Conservation (phyloP, 2,329 filamentous ascomycete species). For the Fusarium sp. region DNA sequence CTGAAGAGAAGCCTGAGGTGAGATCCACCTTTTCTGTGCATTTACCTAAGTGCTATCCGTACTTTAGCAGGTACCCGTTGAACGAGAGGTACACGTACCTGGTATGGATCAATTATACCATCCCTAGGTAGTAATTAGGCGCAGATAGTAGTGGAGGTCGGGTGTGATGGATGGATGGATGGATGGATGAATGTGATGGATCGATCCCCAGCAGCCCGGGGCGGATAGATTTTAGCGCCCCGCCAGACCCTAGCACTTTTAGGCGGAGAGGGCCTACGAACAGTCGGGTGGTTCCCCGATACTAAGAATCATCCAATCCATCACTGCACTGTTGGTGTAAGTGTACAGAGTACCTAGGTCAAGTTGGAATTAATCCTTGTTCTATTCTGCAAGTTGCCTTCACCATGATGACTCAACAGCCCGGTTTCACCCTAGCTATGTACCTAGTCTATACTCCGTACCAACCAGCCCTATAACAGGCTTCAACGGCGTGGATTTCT, state of each 20-base stretch:
- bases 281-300: neutral
- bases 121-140: neutral
- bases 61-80: neutral
- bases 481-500: neutral
- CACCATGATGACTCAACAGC: neutral
- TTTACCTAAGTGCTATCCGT: neutral
- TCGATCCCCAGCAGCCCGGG: conserved; percentile 12
- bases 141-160: neutral
- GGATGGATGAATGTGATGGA: conserved; percentile 4
- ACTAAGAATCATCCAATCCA: conserved; percentile 1
- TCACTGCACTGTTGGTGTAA: neutral
- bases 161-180: neutral
- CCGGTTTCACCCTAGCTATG: conserved; percentile 25
- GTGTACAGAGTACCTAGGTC: neutral
- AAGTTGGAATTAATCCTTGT: conserved; percentile 13
- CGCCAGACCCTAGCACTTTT: conserved; percentile 1
- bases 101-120: neutral
- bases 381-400: conserved; percentile 12
- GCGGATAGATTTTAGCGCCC: conserved; percentile 30
- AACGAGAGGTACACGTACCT: neutral
- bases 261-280: neutral
- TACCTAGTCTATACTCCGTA: neutral
- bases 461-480: neutral
- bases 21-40: neutral
- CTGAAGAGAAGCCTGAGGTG: conserved; percentile 1